A percentile compares a stretch with the other conserved stretches of the same genome.
phyloP scores from a whole-genome alignment of 148 eudicot genomes.

The Rhododendron henanense region DNA sequence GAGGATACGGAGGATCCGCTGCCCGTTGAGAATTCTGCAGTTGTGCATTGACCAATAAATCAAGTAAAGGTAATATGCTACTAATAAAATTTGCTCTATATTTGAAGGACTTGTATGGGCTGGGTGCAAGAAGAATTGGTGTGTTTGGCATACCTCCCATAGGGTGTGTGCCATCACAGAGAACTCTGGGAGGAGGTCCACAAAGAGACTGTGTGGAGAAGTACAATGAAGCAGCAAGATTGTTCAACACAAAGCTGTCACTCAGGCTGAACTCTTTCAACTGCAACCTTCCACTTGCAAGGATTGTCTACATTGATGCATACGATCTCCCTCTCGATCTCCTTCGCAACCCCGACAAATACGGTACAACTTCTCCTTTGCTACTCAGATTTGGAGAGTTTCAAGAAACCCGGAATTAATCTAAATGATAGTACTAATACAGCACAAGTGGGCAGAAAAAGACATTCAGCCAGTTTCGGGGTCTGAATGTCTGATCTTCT shows the following conservation, averaged over 20 bases:
- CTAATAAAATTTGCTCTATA: not conserved
- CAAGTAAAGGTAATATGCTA: not conserved
- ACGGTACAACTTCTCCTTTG: slow-evolving; percentile 29
- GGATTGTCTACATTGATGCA: slow-evolving; percentile 48
- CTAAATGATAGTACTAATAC: not conserved
- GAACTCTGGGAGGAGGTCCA: slow-evolving; percentile 53
- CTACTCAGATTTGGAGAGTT: not conserved
- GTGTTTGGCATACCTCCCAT: slow-evolving; percentile 46
- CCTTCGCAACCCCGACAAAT: slow-evolving; percentile 35
- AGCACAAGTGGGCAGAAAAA: not conserved
- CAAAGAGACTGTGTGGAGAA: slow-evolving; percentile 26
- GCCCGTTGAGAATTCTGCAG: not conserved
- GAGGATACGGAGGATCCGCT: no score
- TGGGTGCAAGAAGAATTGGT: slow-evolving; percentile 60
- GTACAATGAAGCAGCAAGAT: slow-evolving; percentile 41
- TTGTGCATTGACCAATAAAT: not conserved
- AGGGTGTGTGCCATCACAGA: slow-evolving; percentile 57
- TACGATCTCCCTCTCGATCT: slow-evolving; percentile 44
- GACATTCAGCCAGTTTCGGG: not conserved
- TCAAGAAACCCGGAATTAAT: not conserved
- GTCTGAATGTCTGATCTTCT: no score
- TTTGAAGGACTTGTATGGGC: slow-evolving; percentile 35
- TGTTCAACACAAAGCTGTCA: slow-evolving; percentile 47
- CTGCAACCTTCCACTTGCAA: slow-evolving; percentile 25
- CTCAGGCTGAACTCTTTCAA: slow-evolving; percentile 18